phyloP scores from a whole-genome alignment of 2,329 filamentous ascomycete species.

The Neonectria sp. region DNA sequence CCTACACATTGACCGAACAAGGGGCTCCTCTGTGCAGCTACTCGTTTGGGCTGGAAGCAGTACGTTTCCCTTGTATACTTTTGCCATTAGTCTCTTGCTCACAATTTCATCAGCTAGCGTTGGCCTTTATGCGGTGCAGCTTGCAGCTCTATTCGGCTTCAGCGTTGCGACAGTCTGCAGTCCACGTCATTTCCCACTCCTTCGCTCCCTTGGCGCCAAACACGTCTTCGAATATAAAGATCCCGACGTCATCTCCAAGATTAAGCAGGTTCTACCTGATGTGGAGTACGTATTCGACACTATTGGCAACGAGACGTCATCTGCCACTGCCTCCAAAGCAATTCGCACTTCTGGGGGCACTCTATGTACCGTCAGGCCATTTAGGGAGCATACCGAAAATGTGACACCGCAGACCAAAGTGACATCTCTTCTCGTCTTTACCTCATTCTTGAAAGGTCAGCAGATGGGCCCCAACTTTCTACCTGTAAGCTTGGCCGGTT shows the following conservation, averaged over 20 bases:
- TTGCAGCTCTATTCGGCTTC: conserved; percentile 50
- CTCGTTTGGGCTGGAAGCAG: conserved; percentile 61
- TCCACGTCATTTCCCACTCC: conserved; percentile 47
- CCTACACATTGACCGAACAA: conserved; percentile 48
- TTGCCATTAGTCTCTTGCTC: background rate
- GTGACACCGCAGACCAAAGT: conserved; percentile 50
- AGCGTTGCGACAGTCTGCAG: conserved; percentile 53
- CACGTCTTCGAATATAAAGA: conserved; percentile 58
- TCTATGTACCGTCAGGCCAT: conserved; percentile 58
- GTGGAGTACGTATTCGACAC: conserved; percentile 57
- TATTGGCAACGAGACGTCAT: conserved; percentile 55
- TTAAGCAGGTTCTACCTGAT: conserved; percentile 48
- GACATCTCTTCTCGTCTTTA: conserved; percentile 59
- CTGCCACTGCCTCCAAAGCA: conserved; percentile 48
- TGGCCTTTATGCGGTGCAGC: conserved; percentile 53
- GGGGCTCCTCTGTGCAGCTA: conserved; percentile 33
- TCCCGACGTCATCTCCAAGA: conserved; percentile 50
- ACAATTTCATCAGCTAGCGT: conserved; percentile 49
- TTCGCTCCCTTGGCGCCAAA: conserved; percentile 50
- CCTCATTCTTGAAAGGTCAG: conserved; percentile 52
- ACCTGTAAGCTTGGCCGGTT: background rate
- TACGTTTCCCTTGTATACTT: conserved; percentile 34
- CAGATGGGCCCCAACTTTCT: background rate
- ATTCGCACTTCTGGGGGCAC: conserved; percentile 42
- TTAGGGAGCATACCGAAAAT: conserved; percentile 54